A percentile compares a stretch with the other conserved stretches of the same genome.
Evolutionary conservation across 495 filamentous ascomycete species (phyloP).

Genomic region (Evernia prunastri): DNA sequence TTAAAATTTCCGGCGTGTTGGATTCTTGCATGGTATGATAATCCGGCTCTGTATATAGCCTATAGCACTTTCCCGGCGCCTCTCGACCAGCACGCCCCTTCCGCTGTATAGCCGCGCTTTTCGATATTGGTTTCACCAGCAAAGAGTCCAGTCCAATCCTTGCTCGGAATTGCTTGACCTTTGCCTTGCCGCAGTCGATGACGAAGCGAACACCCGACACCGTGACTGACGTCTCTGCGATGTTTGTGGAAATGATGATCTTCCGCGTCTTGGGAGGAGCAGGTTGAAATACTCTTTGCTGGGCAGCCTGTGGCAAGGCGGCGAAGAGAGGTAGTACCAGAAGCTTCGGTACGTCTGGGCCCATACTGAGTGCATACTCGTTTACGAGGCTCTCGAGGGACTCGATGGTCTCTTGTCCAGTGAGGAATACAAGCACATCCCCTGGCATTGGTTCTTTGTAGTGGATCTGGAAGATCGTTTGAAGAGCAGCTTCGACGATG

Average conservation of each 20-base stretch:
- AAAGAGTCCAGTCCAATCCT: slow-evolving; percentile 85
- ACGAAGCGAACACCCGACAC: slow-evolving; percentile 89
- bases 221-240: slow-evolving; percentile 96
- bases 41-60: slow-evolving; percentile 79
- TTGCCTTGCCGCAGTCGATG: slow-evolving; percentile 88
- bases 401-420: slow-evolving; percentile 90
- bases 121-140: slow-evolving; percentile 83
- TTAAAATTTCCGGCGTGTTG: slow-evolving; percentile 81
- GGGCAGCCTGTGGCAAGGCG: slow-evolving; percentile 65
- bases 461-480: slow-evolving; percentile 84
- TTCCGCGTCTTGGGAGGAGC: slow-evolving; percentile 73
- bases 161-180: slow-evolving; percentile 85
- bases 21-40: slow-evolving; percentile 64
- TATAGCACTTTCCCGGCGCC: slow-evolving; percentile 79
- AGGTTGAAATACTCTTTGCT: slow-evolving; percentile 78
- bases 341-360: slow-evolving; percentile 67
- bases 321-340: slow-evolving; percentile 67
- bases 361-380: slow-evolving; percentile 64
- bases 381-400: slow-evolving; percentile 71
- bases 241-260: slow-evolving; percentile 89
- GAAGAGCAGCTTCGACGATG: slow-evolving; percentile 74
- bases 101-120: slow-evolving; percentile 87
- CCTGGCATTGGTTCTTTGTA: slow-evolving; percentile 81
- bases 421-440: slow-evolving; percentile 89
- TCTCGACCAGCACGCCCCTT: slow-evolving; percentile 92